Evolutionary conservation across 192 early-diverging fungal genomes (phyloP).

Genomic region (Gryganskiella cystojenkinii): DNA sequence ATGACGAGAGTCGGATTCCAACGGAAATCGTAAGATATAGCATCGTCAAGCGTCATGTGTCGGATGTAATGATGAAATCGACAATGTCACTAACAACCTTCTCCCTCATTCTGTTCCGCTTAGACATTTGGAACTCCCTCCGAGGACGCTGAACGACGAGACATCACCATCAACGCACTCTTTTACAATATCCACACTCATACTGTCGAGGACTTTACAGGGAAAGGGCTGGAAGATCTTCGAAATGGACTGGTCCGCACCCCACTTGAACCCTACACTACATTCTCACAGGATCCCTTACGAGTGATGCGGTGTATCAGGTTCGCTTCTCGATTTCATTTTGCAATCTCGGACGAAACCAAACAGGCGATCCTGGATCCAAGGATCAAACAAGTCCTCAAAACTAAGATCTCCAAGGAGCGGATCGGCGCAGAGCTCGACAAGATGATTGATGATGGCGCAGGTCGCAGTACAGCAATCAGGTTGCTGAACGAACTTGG

Average conservation of each 20-base stretch:
- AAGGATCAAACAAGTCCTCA: conserved; percentile 73
- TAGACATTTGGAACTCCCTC: conserved; percentile 86
- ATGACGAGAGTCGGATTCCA: conserved; percentile 80
- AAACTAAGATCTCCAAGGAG: conserved; percentile 88
- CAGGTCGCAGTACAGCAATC: conserved; percentile 39
- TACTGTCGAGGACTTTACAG: conserved; percentile 88
- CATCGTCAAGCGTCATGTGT: neutral
- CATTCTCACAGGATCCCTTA: conserved; percentile 95
- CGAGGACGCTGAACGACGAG: conserved; percentile 92
- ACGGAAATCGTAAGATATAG: conserved; percentile 60
- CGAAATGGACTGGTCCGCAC: conserved; percentile 80
- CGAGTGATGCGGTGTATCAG: conserved; percentile 93
- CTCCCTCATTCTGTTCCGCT: neutral
- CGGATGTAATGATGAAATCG: neutral
- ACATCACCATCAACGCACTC: conserved; percentile 97
- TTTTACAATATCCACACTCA: conserved; percentile 96
- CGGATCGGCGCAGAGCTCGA: conserved; percentile 90
- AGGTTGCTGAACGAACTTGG: conserved; percentile 45
- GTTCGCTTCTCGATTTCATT: conserved; percentile 91
- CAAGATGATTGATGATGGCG: conserved; percentile 79
- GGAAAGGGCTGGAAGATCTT: conserved; percentile 82
- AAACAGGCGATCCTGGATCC: conserved; percentile 64
- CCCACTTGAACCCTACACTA: conserved; percentile 85
- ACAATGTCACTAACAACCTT: neutral
- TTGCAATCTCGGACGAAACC: conserved; percentile 77